Base-by-base conservation (phyloP, 2,329 filamentous ascomycete species). In the Penicillium occitanis region DNA sequence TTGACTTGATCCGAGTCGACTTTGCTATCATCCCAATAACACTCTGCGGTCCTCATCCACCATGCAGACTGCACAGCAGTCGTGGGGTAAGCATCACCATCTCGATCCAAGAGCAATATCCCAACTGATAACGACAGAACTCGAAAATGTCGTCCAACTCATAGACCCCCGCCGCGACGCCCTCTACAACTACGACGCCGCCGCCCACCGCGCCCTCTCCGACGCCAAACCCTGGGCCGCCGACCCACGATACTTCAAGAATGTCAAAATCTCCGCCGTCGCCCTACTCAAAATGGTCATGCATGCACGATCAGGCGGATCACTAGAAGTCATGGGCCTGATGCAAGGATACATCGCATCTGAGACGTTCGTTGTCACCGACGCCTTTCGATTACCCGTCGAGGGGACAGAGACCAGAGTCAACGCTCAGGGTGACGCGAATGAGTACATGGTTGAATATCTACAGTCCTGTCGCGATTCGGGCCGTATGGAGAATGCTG, bases 281-380 rank as follows among this genome's bases (percentile, higher is more conserved):
- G 95, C 95, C 5, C 87, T 99, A 67, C 87, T 98, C 72, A 99
- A 99, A 82, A 99, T 99, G 95, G 92, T 96, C 70, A 98, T 97
- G 91, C 95, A 99, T 78, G 95, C 95, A 10, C 91, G 95, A n/a
- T 93, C 92, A 0, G 95, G 95, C 70, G 94, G 95, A 66, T 88
- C 87, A 33, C 86, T 98, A 70, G 95, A 99, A 82, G 87, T 99
- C 73, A 99, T 99, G 95, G 95, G 95, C 66, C 80, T 99, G 72
- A 99, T 99, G 95, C 91, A 96, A 76, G 95, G 95, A 68, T 97
- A 96, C 78, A 90, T 97, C 60, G 87, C 92, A 70, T 88, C 89
- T 50, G 90, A 96, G 73, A 88, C 81, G 5, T 91, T 99, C 73
- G 88, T 99, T 70, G 90, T 99, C 63, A 98, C 93, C 1, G 95